Percentiles rank a stretch among this genome's conserved stretches.
phyloP scores from a whole-genome alignment of 1,284 basidiomycete species.

The Anthracocystis walkeri region DNA sequence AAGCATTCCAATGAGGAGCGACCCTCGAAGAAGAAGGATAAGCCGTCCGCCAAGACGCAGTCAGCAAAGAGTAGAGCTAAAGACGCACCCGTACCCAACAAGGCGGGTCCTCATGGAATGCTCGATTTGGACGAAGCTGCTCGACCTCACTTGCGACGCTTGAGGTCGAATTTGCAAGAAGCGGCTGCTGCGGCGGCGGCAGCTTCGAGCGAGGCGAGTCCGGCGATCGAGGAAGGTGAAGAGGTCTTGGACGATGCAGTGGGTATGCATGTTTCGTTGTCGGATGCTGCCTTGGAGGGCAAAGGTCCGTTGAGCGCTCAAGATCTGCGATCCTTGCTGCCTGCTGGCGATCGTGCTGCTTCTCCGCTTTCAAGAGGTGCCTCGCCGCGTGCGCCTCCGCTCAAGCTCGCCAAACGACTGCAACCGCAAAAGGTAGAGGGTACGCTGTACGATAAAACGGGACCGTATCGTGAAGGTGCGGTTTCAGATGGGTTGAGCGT shows the following conservation, averaged over 20 bases:
- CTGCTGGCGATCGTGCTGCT: slow-evolving; percentile 2
- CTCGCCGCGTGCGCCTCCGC: slow-evolving; percentile 43
- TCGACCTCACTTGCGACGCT: slow-evolving; percentile 28
- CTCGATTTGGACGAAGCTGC: slow-evolving; percentile 45
- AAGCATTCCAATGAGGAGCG: slow-evolving; percentile 11
- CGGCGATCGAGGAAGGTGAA: slow-evolving; percentile 11
- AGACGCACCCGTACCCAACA: slow-evolving; percentile 22
- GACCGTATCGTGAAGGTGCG: slow-evolving; percentile 64
- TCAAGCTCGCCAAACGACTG: slow-evolving; percentile 53
- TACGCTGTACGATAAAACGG: slow-evolving; percentile 65
- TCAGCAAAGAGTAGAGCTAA: slow-evolving; percentile 18
- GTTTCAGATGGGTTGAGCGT: slow-evolving; percentile 66
- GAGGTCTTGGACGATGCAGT: slow-evolving; percentile 26
- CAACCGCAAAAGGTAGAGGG: slow-evolving; percentile 62
- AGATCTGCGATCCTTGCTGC: slow-evolving; percentile 24
- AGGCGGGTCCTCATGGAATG: slow-evolving; percentile 26
- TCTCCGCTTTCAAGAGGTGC: slow-evolving; percentile 13
- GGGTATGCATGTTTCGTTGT: slow-evolving; percentile 29
- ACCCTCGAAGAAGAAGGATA: slow-evolving; percentile 28
- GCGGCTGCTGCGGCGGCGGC: slow-evolving; percentile 58
- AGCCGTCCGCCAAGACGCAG: slow-evolving; percentile 17
- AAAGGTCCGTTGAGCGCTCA: slow-evolving; percentile 39
- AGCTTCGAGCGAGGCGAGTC: slow-evolving; percentile 25
- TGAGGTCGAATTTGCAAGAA: slow-evolving; percentile 46
- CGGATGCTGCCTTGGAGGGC: slow-evolving; percentile 41